phyloP scores from a whole-genome alignment of 2,329 filamentous ascomycete species.

The Hypoxylon sp. region DNA sequence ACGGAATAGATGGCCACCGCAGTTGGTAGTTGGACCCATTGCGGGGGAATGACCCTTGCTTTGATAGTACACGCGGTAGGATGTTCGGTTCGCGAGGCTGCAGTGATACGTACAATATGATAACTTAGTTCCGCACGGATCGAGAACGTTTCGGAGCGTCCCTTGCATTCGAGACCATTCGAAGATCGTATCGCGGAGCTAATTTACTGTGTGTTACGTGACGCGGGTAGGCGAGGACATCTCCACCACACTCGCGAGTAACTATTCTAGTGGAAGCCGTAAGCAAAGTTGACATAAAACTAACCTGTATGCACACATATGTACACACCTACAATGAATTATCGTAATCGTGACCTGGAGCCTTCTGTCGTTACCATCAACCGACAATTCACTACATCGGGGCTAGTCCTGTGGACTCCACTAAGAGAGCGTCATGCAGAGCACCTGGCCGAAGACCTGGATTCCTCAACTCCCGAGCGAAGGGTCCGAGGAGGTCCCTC shows the following conservation, averaged over 20 bases:
- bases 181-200: constrained; percentile 22
- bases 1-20: neutral
- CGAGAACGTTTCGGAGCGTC: constrained; percentile 17
- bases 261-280: constrained; percentile 2
- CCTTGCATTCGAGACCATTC: constrained; percentile 29
- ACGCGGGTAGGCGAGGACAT: constrained; percentile 1
- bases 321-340: constrained; percentile 1
- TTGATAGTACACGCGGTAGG: constrained; percentile 2
- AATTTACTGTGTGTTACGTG: constrained; percentile 31
- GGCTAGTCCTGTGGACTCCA: constrained; percentile 33
- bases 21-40: constrained; percentile 6
- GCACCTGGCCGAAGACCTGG: constrained; percentile 3
- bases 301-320: constrained; percentile 10
- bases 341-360: constrained; percentile 10
- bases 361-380: constrained; percentile 19
- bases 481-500: constrained; percentile 23
- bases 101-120: constrained; percentile 1
- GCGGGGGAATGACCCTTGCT: constrained; percentile 26
- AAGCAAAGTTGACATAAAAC: neutral
- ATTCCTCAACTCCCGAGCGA: constrained; percentile 21
- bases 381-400: constrained; percentile 37
- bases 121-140: constrained; percentile 4
- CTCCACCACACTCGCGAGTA: constrained; percentile 7
- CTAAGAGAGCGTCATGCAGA: constrained; percentile 5
- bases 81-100: neutral